Evolutionary conservation across 2,329 filamentous ascomycete genomes (phyloP).

Genomic region (Trichophyton rubrum): DNA sequence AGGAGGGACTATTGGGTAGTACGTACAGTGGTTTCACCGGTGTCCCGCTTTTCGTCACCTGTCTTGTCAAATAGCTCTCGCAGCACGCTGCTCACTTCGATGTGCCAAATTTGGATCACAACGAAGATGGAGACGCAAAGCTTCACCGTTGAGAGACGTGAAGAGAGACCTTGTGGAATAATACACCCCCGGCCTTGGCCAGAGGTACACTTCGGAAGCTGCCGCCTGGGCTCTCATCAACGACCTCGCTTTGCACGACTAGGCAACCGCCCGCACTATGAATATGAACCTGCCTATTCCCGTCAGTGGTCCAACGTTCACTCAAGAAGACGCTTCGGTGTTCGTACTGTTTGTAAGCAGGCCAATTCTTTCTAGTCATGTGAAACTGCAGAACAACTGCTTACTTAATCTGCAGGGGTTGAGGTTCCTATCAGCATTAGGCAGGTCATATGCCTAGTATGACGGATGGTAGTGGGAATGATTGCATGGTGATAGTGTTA

Average conservation of each 20-base stretch:
- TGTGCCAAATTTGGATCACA: conserved; percentile 2
- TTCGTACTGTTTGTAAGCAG: neutral
- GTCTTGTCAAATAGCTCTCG: too few species aligned
- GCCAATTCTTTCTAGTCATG: neutral
- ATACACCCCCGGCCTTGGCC: neutral
- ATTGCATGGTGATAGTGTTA: too few species aligned
- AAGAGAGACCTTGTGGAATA: neutral
- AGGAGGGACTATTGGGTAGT: too few species aligned
- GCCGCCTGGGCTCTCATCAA: neutral
- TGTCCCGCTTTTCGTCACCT: too few species aligned
- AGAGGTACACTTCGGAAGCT: neutral
- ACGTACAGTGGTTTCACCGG: too few species aligned
- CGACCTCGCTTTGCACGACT: neutral
- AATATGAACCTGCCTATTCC: neutral
- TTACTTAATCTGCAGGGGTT: neutral
- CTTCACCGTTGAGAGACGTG: neutral
- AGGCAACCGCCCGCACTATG: neutral
- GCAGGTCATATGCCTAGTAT: neutral
- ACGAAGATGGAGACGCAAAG: neutral
- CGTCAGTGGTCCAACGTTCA: neutral
- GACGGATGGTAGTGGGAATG: neutral
- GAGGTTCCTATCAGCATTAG: neutral
- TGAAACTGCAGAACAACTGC: neutral
- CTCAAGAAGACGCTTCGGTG: neutral
- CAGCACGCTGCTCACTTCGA: neutral